Evolutionary conservation across 2,329 filamentous ascomycete genomes (phyloP), one percentile per base, ranked within the genome.

Genomic region (Cytospora piceicola): DNA sequence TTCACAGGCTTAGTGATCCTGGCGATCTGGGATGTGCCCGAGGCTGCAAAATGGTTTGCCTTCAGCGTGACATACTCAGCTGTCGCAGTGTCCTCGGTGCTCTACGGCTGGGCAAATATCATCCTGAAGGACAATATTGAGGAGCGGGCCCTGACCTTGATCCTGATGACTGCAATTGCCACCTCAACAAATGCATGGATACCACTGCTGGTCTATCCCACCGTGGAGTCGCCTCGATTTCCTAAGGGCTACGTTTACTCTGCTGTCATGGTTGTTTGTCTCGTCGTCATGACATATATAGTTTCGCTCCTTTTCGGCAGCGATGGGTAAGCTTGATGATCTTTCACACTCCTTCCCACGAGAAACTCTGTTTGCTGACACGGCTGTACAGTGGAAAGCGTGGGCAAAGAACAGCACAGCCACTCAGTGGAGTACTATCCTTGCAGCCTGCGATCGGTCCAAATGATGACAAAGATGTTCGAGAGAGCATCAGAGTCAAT

Each of bases 111-210:
- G 82, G 79, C 84, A 3, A 87, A 87, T 65, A 81, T 76, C 11
- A 77, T 81, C 27, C 72, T 86, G 3, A 77, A 78, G 42, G 75
- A 79, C 27, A 79, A 79, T 2, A 78, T 79, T 0, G 79, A 79
- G 1, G 80, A 85, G 66, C 73, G 85, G 9, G 77, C 82, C 0
- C 77, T 86, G 58, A 81, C 79, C 0, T 71, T 86, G 7, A 79
- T 85, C 3, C 70, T 83, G 22, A 81, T 85, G 68, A 87, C 84
- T 55, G 77, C 79, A 0, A 74, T 87, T 22, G 77, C 83, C 0
- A 83, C 85, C 69, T 85, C 80, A 0, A 83, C 83, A 0, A 86
- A 82, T 0, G 83, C 81, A 0, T 88, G 84, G 84, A 85, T 83
- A 3, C 82, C 81, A 3, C 70, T 87, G 1, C 70, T 87, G 12